Evolutionary conservation across 306 rosid species (phyloP).

Genomic region (Styphnolobium japonicum): DNA sequence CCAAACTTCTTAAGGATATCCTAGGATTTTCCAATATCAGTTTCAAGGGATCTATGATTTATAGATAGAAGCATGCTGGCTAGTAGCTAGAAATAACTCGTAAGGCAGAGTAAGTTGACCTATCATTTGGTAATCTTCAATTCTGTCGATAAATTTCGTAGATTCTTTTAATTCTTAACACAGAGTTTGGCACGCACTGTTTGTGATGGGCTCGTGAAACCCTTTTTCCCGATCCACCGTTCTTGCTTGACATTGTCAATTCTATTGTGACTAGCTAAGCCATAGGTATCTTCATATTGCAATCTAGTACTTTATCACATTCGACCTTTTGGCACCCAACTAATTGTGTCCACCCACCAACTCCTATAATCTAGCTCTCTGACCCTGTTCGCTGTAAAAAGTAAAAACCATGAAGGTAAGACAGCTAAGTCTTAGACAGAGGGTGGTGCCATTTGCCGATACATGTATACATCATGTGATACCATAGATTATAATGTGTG

Average conservation of each 20-base stretch:
- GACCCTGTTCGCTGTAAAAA: neutral
- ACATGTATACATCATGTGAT: slow-evolving; percentile 8
- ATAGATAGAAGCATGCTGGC: neutral
- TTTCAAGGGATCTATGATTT: neutral
- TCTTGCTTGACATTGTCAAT: slow-evolving; percentile 7
- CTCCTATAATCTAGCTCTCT: neutral
- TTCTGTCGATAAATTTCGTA: neutral
- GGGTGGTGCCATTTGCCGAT: neutral
- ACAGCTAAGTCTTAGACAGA: neutral
- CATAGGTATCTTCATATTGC: slow-evolving; percentile 28
- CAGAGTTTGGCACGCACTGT: slow-evolving; percentile 33
- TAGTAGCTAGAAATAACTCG: neutral
- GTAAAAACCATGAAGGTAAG: neutral
- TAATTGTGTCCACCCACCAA: slow-evolving; percentile 28
- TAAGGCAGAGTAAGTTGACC: slow-evolving; percentile 16
- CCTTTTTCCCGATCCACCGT: slow-evolving; percentile 2
- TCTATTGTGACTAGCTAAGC: neutral
- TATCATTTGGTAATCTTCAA: neutral
- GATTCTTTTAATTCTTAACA: slow-evolving; percentile 20
- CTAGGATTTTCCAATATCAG: neutral
- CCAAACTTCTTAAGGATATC: neutral
- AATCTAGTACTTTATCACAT: slow-evolving; percentile 4
- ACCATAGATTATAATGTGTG: neutral
- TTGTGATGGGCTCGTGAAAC: slow-evolving; percentile 31
- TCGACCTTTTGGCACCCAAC: slow-evolving; percentile 23